phyloP scores from a whole-genome alignment of 805 yeast genomes.

The Kodamaea restingae region DNA sequence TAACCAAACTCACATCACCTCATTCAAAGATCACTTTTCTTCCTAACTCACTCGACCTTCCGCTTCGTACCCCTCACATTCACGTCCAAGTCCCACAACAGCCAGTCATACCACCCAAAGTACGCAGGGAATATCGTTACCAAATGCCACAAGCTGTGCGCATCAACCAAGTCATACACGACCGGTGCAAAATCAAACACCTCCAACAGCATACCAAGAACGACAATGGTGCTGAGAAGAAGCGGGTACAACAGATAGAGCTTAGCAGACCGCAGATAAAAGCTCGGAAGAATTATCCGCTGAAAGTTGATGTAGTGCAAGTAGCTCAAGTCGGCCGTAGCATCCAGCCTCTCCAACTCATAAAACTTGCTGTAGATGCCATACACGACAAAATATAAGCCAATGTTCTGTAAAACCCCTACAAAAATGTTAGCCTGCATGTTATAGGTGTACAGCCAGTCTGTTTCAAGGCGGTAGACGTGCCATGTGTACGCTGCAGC shows the following conservation, averaged over 20 bases:
- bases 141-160: conserved; percentile 93
- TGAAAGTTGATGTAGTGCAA: conserved; percentile 22
- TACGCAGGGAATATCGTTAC: conserved; percentile 59
- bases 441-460: conserved; percentile 91
- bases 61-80: conserved; percentile 21
- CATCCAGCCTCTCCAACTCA: conserved; percentile 16
- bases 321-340: conserved; percentile 19
- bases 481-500: conserved; percentile 56
- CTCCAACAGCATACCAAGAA: conserved; percentile 83
- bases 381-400: conserved; percentile 23
- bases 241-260: conserved; percentile 39
- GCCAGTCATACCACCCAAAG: conserved; percentile 43
- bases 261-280: conserved; percentile 33
- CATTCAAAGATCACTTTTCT: too few relatives aligned
- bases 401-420: conserved; percentile 69
- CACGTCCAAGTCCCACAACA: conserved; percentile 38
- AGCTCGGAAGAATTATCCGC: conserved; percentile 25
- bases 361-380: conserved; percentile 31
- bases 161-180: conserved; percentile 63
- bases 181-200: conserved; percentile 83
- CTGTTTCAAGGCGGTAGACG: conserved; percentile 56
- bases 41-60: conserved; percentile 1
- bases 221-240: conserved; percentile 39
- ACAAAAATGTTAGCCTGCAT: conserved; percentile 83
- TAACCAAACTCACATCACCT: too few relatives aligned